Conservation (phyloP, 2,329 filamentous ascomycete species). For the Ophiostoma quercus region DNA sequence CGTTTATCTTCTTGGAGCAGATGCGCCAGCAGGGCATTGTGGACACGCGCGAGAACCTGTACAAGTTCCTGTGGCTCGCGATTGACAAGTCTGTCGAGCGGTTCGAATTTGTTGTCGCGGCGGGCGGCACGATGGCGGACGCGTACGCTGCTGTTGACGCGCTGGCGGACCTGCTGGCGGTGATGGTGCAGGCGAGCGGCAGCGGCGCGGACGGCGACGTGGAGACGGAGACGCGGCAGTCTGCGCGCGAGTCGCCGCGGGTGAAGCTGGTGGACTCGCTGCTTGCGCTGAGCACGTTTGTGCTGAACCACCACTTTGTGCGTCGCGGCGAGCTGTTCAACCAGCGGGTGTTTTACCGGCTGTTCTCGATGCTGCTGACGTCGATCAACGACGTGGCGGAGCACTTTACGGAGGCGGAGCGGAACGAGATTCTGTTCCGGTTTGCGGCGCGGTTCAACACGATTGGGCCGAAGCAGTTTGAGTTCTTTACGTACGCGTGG, state of each 20-base stretch:
- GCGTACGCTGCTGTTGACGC: constrained; percentile 66
- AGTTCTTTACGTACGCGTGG: constrained; percentile 83
- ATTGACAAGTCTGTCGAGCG: constrained; percentile 73
- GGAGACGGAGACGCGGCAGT: constrained; percentile 33
- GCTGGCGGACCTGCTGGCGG: constrained; percentile 71
- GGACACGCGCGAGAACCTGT: constrained; percentile 67
- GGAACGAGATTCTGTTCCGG: constrained; percentile 63
- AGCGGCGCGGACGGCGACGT: constrained; percentile 41
- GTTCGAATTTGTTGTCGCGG: constrained; percentile 66
- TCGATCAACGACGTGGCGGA: constrained; percentile 42
- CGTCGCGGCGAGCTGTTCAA: constrained; percentile 77
- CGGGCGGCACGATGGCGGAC: constrained; percentile 54
- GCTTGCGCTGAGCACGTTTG: constrained; percentile 68
- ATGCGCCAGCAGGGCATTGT: constrained; percentile 70
- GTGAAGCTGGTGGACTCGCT: constrained; percentile 70
- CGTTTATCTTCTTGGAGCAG: constrained; percentile 75
- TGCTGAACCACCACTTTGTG: constrained; percentile 80
- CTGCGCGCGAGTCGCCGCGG: constrained; percentile 47
- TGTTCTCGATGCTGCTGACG: constrained; percentile 78
- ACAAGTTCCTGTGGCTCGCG: constrained; percentile 72
- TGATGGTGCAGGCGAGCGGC: constrained; percentile 67
- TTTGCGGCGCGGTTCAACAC: constrained; percentile 67
- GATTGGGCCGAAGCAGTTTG: constrained; percentile 66
- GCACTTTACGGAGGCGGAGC: constrained; percentile 56
- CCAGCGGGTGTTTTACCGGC: constrained; percentile 82